These are phyloP conservation scores for Aspergillus vadensis DNA, from an alignment of 2,329 filamentous ascomycete genomes.

Conservation along the genomic window DNA sequence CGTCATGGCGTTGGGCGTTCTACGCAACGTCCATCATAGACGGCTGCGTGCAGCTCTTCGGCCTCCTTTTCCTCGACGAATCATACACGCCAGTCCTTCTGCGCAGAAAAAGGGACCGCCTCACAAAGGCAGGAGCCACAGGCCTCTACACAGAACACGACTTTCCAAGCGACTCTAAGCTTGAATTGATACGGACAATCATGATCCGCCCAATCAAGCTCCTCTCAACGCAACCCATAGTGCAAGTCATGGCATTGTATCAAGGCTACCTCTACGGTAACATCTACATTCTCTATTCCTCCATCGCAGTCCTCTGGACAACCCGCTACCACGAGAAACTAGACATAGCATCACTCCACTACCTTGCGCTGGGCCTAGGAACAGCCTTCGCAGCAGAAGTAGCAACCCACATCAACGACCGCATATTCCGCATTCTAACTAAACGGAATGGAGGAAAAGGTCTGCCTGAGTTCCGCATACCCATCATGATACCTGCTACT, in stretches of 20 bases:
- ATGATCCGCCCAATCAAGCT: constrained; percentile 57
- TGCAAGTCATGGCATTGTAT: constrained; percentile 56
- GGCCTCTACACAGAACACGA: constrained; percentile 30
- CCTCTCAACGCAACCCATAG: constrained; percentile 59
- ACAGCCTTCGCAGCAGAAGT: constrained; percentile 57
- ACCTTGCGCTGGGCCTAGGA: constrained; percentile 61
- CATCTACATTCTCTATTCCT: constrained; percentile 62
- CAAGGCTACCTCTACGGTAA: constrained; percentile 61
- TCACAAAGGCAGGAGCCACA: neutral
- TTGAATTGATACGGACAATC: constrained; percentile 33
- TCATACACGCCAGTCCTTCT: constrained; percentile 65
- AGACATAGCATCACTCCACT: constrained; percentile 60
- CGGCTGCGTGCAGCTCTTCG: constrained; percentile 59
- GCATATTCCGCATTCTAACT: constrained; percentile 38
- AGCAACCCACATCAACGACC: constrained; percentile 49
- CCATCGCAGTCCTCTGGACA: constrained; percentile 60
- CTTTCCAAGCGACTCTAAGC: constrained; percentile 16
- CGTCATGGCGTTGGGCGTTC: constrained; percentile 25
- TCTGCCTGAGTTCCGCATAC: constrained; percentile 58
- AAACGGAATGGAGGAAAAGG: constrained; percentile 26
- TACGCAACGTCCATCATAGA: constrained; percentile 63
- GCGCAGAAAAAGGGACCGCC: constrained; percentile 53
- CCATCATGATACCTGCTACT: constrained; percentile 55
- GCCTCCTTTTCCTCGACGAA: constrained; percentile 61
- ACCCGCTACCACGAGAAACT: constrained; percentile 53